Conservation (phyloP, 164 flowering plant genomes). For the Aristolochia fimbriata region DNA sequence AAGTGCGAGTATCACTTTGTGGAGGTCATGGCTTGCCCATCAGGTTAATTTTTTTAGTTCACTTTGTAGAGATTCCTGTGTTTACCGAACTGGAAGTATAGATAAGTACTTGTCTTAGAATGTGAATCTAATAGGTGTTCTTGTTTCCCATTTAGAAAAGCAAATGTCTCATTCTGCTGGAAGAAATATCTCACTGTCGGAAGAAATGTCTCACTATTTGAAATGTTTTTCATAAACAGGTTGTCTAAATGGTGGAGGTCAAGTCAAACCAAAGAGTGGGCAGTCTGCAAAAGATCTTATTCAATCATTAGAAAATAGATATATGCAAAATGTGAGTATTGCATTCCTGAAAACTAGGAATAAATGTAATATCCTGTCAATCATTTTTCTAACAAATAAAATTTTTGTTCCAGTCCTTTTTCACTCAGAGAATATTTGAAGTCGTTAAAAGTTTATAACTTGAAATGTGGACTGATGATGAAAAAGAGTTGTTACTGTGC, state of each 20-base stretch:
- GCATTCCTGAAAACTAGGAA: too few species aligned
- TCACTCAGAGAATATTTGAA: too few species aligned
- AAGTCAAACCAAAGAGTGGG: conserved; percentile 70
- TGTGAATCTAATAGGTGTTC: too few species aligned
- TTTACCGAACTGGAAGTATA: neutral
- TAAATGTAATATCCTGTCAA: neutral
- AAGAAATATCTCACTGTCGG: too few species aligned
- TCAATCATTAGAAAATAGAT: conserved; percentile 45
- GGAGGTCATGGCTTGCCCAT: conserved; percentile 99
- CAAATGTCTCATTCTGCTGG: neutral
- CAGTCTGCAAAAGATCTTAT: conserved; percentile 78
- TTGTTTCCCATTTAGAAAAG: too few species aligned
- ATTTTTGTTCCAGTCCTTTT: too few species aligned
- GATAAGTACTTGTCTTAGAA: neutral
- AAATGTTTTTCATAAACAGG: conserved; percentile 32
- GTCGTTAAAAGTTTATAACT: too few species aligned
- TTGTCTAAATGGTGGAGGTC: conserved; percentile 98
- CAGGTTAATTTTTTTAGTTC: conserved; percentile 35
- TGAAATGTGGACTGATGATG: too few species aligned
- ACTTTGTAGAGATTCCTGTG: neutral
- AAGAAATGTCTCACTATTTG: neutral
- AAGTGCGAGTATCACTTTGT: conserved; percentile 87
- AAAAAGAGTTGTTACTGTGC: too few species aligned
- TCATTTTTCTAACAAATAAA: too few species aligned
- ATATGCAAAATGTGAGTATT: conserved; percentile 62